phyloP scores from a whole-genome alignment of 306 rosid species.

The Trifolium repens region DNA sequence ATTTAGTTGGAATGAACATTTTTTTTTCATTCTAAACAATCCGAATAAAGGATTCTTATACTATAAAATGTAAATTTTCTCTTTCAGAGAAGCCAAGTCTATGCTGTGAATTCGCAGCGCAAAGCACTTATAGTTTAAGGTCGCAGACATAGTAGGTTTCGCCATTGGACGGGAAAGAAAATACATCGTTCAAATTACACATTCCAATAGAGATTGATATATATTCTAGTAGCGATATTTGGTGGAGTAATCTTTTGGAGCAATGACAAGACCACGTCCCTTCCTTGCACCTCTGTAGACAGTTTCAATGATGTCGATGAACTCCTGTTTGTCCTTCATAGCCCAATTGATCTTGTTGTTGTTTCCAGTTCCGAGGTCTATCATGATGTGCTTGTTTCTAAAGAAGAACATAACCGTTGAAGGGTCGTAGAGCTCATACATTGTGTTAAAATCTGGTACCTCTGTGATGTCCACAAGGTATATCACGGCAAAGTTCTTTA shows the following conservation, averaged over 20 bases:
- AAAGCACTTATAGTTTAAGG: no score
- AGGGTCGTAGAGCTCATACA: constrained; percentile 93
- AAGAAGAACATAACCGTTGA: constrained; percentile 95
- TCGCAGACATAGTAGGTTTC: no score
- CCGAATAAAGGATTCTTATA: background rate
- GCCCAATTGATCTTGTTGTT: constrained; percentile 99
- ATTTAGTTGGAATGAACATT: no score
- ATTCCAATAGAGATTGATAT: background rate
- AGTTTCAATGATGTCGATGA: constrained; percentile 86
- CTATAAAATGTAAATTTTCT: background rate
- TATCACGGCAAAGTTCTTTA: constrained; percentile 83
- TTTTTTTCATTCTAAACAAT: background rate
- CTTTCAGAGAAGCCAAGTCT: background rate
- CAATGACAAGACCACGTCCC: constrained; percentile 93
- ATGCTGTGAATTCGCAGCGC: background rate
- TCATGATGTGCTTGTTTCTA: constrained; percentile 98
- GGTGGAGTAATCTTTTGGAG: constrained; percentile 96
- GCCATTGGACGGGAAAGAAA: background rate
- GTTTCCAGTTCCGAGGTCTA: constrained; percentile 96
- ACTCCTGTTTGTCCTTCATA: constrained; percentile 95
- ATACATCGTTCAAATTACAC: background rate
- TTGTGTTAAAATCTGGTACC: constrained; percentile 95
- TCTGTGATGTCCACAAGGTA: constrained; percentile 94
- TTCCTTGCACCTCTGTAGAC: constrained; percentile 90
- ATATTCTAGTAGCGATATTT: constrained; percentile 56